Evolutionary conservation across 75 land plant genomes (phyloP).

Genomic region (Cupressus sempervirens): DNA sequence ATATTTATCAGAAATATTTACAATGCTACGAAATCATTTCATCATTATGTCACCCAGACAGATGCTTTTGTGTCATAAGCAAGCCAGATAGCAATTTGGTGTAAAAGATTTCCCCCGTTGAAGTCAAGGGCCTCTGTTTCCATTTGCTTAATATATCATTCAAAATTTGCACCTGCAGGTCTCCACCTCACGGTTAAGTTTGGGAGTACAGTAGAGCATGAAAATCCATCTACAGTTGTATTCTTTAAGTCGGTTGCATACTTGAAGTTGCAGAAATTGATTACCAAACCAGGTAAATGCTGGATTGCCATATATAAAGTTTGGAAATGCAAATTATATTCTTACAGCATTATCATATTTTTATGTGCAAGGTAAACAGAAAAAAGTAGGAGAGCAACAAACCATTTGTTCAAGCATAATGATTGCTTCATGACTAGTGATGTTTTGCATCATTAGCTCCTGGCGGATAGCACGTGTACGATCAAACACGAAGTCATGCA

Average conservation of each 20-base stretch:
- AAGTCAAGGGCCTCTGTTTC: neutral
- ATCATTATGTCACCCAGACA: neutral
- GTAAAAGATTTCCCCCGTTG: neutral
- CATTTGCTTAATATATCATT: neutral
- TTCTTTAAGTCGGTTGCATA: neutral
- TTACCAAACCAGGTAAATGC: neutral
- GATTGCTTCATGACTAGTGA: constrained; percentile 54
- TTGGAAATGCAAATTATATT: neutral
- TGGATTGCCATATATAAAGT: neutral
- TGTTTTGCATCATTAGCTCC: constrained; percentile 82
- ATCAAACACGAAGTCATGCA: constrained; percentile 91
- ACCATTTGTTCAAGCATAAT: constrained; percentile 83
- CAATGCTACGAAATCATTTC: neutral
- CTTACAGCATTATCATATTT: neutral
- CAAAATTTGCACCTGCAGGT: neutral
- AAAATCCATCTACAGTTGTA: neutral
- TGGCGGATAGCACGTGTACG: constrained; percentile 91
- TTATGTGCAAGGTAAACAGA: neutral
- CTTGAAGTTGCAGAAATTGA: neutral
- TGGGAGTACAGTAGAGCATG: neutral
- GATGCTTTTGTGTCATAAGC: neutral
- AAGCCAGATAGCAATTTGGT: neutral
- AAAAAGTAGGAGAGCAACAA: constrained; percentile 10
- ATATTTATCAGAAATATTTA: neutral
- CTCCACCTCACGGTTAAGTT: neutral